A percentile compares a stretch with the other conserved stretches of the same genome.
Evolutionary conservation across 306 rosid genomes (phyloP).

Genomic region (Cucumis sativus): Cucumber_9930_V3 NC_026655.2:7299001-7299500

Average conservation of each 20-base stretch:
- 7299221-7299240: neutral
- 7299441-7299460: neutral
- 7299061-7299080: neutral
- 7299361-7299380: conserved; percentile 41
- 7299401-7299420: neutral
- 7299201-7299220: neutral
- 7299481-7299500: conserved; percentile 3
- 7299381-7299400: neutral
- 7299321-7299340: conserved; percentile 97
- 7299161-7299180: neutral
- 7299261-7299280: conserved; percentile 98
- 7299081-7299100: neutral
- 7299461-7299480: neutral
- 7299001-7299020: conserved; percentile 66
- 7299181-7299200: neutral
- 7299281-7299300: conserved; percentile 97
- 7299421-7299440: neutral
- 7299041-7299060: conserved; percentile 26
- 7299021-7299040: conserved; percentile 69
- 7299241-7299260: conserved; percentile 5
- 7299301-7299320: conserved; percentile 63
- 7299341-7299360: conserved; percentile 94
- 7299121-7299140: neutral
- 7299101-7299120: neutral
- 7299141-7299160: neutral